A percentile compares a stretch with the other conserved stretches of the same genome.
Evolutionary conservation across 345 rosid species (phyloP).

Genomic region (Gossypium mustelinum): DNA sequence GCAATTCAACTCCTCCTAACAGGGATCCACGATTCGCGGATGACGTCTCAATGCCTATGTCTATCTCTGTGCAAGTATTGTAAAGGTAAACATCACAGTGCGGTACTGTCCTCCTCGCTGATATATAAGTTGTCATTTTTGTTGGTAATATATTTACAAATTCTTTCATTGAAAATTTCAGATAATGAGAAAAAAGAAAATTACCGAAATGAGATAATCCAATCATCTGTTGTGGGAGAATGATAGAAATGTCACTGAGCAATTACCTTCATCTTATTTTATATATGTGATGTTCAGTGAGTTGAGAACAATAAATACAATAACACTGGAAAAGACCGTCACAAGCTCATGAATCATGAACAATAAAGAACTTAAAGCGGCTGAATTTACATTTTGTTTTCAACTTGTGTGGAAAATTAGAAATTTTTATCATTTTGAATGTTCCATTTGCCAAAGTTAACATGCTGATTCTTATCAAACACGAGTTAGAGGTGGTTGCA

Average conservation of each 20-base stretch:
- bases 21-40: conserved; percentile 36
- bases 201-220: conserved; percentile 24
- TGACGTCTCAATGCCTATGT: conserved; percentile 67
- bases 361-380: background rate
- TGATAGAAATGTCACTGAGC: conserved; percentile 7
- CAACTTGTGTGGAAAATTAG: background rate
- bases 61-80: conserved; percentile 51
- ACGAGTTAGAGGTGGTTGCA: too few species aligned
- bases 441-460: background rate
- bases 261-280: background rate
- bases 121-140: conserved; percentile 22
- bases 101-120: conserved; percentile 13
- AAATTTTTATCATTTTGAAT: background rate
- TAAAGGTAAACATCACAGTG: conserved; percentile 29
- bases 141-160: conserved; percentile 31
- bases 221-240: conserved; percentile 16
- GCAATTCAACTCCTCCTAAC: conserved; percentile 43
- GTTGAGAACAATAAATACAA: conserved; percentile 1
- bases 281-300: conserved; percentile 17
- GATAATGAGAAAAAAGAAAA: conserved; percentile 14
- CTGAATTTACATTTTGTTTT: background rate
- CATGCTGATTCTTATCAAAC: too few species aligned
- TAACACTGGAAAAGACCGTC: conserved; percentile 1
- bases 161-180: conserved; percentile 51
- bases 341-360: background rate